phyloP scores from a whole-genome alignment of 1,139 yeast species.

The Blastobotrys proliferans region DNA sequence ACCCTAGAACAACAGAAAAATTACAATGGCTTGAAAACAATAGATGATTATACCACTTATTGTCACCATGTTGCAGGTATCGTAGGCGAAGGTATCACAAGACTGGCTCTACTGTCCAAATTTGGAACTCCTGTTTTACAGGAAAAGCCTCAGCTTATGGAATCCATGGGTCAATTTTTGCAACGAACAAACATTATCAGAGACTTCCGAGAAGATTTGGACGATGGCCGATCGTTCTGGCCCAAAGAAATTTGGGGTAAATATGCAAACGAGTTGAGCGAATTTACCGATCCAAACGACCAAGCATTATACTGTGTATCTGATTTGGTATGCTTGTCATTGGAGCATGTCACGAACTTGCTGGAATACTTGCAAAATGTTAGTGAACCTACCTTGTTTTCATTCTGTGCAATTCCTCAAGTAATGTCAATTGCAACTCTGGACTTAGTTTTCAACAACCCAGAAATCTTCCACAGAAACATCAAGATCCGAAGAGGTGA shows the following conservation, averaged over 20 bases:
- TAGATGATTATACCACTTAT: conserved; percentile 80
- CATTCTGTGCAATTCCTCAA: conserved; percentile 96
- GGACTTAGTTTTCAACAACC: conserved; percentile 80
- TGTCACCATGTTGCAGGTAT: conserved; percentile 98
- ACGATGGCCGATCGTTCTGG: conserved; percentile 94
- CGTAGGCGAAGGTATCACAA: conserved; percentile 93
- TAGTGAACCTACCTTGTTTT: conserved; percentile 77
- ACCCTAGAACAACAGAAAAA: conserved; percentile 69
- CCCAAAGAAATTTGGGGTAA: conserved; percentile 91
- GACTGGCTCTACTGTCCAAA: conserved; percentile 48
- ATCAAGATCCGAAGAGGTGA: conserved; percentile 94
- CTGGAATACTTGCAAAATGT: conserved; percentile 72
- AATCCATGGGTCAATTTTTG: conserved; percentile 91
- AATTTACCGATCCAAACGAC: conserved; percentile 54
- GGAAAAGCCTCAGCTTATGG: conserved; percentile 55
- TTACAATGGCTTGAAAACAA: conserved; percentile 69
- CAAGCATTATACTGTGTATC: conserved; percentile 63
- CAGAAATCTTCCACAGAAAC: conserved; percentile 60
- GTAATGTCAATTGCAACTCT: conserved; percentile 97
- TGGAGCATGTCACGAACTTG: conserved; percentile 74
- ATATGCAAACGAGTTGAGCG: conserved; percentile 47
- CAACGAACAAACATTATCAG: conserved; percentile 95
- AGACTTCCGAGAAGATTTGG: conserved; percentile 88
- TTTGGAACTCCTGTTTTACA: conserved; percentile 46
- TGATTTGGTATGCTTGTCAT: conserved; percentile 75